Conservation (phyloP, 2,329 filamentous ascomycete genomes). For the Colletotrichum phormii region DNA sequence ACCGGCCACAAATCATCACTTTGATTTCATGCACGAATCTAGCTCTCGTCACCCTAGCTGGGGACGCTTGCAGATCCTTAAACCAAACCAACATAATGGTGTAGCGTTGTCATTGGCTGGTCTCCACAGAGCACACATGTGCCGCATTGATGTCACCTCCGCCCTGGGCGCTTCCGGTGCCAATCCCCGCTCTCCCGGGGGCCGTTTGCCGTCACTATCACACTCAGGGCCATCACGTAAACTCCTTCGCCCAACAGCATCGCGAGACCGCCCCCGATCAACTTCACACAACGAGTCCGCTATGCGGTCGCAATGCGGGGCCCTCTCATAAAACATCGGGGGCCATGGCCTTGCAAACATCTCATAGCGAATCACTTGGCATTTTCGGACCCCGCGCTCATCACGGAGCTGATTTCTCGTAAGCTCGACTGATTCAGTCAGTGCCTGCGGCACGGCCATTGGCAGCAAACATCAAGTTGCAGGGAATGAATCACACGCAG, state of each 20-base stretch:
- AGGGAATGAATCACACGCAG: not conserved
- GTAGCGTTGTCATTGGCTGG: slow-evolving; percentile 14
- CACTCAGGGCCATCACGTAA: slow-evolving; percentile 24
- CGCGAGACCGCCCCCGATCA: slow-evolving; percentile 1
- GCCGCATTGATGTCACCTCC: slow-evolving; percentile 15
- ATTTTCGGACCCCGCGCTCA: not conserved
- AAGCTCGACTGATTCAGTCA: not conserved
- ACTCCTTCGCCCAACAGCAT: slow-evolving; percentile 1
- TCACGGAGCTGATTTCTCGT: slow-evolving; percentile 1
- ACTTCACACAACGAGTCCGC: not conserved
- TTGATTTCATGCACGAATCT: not conserved
- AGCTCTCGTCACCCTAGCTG: not conserved
- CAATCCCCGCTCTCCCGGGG: slow-evolving; percentile 30
- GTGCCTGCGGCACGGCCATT: slow-evolving; percentile 3
- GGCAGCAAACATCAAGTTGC: not conserved
- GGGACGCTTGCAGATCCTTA: slow-evolving; percentile 13
- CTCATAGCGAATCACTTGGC: slow-evolving; percentile 12
- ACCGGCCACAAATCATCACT: not conserved
- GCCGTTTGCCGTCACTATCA: slow-evolving; percentile 28
- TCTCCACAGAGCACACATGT: not conserved
- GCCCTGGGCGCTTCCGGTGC: slow-evolving; percentile 35
- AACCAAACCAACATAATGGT: slow-evolving; percentile 22
- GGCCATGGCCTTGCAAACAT: not conserved
- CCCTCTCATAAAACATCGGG: not conserved
- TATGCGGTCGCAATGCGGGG: not conserved